Base-by-base conservation (phyloP, 2,329 filamentous ascomycete species). In the Passalora sequoiae region DNA sequence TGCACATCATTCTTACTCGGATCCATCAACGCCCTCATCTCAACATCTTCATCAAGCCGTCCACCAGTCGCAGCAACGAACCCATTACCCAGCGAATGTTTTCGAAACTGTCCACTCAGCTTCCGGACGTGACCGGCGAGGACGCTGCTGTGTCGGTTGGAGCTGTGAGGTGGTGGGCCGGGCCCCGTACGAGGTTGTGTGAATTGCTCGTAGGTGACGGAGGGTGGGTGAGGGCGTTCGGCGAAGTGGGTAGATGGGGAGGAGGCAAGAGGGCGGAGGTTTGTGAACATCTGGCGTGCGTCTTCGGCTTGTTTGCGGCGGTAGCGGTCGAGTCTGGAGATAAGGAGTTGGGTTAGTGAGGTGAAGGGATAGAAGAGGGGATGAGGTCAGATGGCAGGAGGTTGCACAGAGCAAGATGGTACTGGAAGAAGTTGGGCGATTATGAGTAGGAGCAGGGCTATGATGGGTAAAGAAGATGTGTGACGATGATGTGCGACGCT, bases 221-320 rank as follows among this genome's bases (percentile, higher is more conserved):
- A 27, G 12, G 41, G 30, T 17, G 40, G 30, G 20, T 25, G 39
- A 27, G 53, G 55, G 16, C 55, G 48, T 42, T 54, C 43, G 43
- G 59, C 53, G 47, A 61, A 61, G 8, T 54, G 54, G 29, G 50
- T 47, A 4, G 48, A 53, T 7, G 61, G 61, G 2, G 56, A 60
- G 17, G 59, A 62, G 28, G 46, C 50, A 5, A 61, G 55, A 7
- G 60, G 59, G 41, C 55, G 55, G 21, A 62, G 54, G 44, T 51
- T 44, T 6, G 48, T 44, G 44, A 46, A 62, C 55, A 60, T 59
- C 27, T 50, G 51, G 21, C 48, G 31, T 28, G 60, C 61, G 45
- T 62, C 60, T 33, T 47, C 27, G 22, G 38, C 45, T 43, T 57
- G 56, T 50, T 62, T 62, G 45, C 60, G 60, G 47, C 63, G 53